These are phyloP conservation scores for Rhexocercosporidium sp. DNA, from an alignment of 2,329 filamentous ascomycete species.

Conservation along the genomic window DNA sequence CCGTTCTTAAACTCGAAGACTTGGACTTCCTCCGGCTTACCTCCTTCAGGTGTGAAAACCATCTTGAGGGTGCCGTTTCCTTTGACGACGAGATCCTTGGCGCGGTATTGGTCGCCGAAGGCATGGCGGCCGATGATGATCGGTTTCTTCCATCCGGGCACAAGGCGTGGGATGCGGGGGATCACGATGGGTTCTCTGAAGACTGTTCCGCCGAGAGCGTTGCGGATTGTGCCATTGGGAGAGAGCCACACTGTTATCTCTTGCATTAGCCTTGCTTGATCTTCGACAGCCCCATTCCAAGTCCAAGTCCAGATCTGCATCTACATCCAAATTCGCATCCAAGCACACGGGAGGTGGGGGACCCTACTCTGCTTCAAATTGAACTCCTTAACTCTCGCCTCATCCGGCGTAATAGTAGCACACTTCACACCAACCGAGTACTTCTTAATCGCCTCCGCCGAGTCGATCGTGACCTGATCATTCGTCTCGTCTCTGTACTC, in stretches of 20 bases:
- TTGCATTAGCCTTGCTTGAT: slow-evolving; percentile 23
- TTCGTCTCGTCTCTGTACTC: slow-evolving; percentile 95
- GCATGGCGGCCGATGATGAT: slow-evolving; percentile 99
- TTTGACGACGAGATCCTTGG: slow-evolving; percentile 85
- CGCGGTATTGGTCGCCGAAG: slow-evolving; percentile 98
- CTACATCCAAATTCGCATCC: background rate
- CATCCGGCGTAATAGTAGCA: slow-evolving; percentile 97
- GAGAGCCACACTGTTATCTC: slow-evolving; percentile 84
- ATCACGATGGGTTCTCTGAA: slow-evolving; percentile 99
- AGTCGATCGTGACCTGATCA: slow-evolving; percentile 93
- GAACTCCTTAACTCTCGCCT: slow-evolving; percentile 96
- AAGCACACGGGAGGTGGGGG: slow-evolving; percentile 8
- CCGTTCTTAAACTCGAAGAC: slow-evolving; percentile 88
- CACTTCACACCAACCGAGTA: slow-evolving; percentile 99
- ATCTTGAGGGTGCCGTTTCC: slow-evolving; percentile 89
- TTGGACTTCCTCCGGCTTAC: slow-evolving; percentile 82
- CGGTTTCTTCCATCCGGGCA: slow-evolving; percentile 97
- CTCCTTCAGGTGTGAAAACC: slow-evolving; percentile 88
- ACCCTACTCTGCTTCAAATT: slow-evolving; percentile 93
- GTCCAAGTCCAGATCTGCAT: background rate
- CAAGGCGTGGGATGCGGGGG: slow-evolving; percentile 86
- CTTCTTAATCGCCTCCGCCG: slow-evolving; percentile 97
- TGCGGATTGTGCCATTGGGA: slow-evolving; percentile 88
- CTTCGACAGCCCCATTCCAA: background rate
- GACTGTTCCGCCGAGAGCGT: slow-evolving; percentile 85